Evolutionary conservation across 306 rosid species (phyloP).

Genomic region (Ormosia emarginata): DNA sequence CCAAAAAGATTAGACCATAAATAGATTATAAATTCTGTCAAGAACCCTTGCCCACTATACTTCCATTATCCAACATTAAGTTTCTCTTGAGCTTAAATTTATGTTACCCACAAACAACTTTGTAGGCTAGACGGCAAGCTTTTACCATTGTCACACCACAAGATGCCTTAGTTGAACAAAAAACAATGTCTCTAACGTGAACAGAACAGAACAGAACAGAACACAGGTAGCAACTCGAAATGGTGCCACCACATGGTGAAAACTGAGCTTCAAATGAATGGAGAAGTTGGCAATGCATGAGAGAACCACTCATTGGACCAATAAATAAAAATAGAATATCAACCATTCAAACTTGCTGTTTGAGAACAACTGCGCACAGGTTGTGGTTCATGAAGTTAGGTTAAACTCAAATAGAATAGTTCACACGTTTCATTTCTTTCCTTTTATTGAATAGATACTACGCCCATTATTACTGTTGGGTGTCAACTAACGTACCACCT

Average conservation of each 20-base stretch:
- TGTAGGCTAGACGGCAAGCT: not conserved
- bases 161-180: not conserved
- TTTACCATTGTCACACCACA: not conserved
- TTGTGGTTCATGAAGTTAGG: conserved; percentile 13
- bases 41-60: not conserved
- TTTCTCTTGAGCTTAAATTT: not conserved
- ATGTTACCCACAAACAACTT: no score
- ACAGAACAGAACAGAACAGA: not conserved
- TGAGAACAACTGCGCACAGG: not conserved
- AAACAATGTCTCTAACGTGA: not conserved
- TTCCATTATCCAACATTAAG: no score
- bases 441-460: not conserved
- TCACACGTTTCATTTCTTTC: not conserved
- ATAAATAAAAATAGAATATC: no score
- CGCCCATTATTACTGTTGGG: not conserved
- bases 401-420: not conserved
- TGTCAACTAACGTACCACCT: not conserved
- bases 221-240: not conserved
- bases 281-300: conserved; percentile 41
- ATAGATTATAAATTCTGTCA: not conserved
- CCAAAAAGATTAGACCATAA: not conserved
- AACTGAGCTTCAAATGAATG: not conserved
- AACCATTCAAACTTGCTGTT: no score
- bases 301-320: not conserved
- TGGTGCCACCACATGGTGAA: conserved; percentile 13